Percentiles rank a stretch among this genome's conserved stretches.
Conservation (phyloP, 176 grass and related monocot genomes). For the Chrysopogon serrulatus region DNA sequence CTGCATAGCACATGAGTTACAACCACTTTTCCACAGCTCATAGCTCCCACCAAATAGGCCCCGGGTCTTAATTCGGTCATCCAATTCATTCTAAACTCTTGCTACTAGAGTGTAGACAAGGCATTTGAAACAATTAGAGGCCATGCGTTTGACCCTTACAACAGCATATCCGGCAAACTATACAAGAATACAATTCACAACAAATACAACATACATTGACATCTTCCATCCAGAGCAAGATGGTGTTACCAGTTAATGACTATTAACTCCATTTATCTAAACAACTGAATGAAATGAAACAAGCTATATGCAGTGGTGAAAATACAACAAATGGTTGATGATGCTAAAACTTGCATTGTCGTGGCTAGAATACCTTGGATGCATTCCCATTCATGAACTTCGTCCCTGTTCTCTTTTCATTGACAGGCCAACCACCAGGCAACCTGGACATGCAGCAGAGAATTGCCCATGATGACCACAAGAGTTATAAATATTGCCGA, state of each 20-base stretch:
- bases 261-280: slow-evolving; percentile 3
- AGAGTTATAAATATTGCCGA: neutral
- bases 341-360: neutral
- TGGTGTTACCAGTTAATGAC: neutral
- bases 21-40: too few relatives aligned
- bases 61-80: too few relatives aligned
- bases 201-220: neutral
- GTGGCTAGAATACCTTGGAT: neutral
- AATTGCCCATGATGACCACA: neutral
- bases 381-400: neutral
- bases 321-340: neutral
- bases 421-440: neutral
- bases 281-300: neutral
- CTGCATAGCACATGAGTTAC: too few relatives aligned
- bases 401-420: neutral
- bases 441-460: neutral
- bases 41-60: too few relatives aligned
- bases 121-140: neutral
- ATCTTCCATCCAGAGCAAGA: neutral
- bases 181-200: neutral
- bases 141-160: neutral
- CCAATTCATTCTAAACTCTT: too few relatives aligned
- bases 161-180: neutral
- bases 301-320: neutral
- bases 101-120: too few relatives aligned